Percentiles rank a stretch among this genome's conserved stretches.
Conservation (phyloP, 1,139 yeast species). For the Magnusiomyces paraingens region DNA sequence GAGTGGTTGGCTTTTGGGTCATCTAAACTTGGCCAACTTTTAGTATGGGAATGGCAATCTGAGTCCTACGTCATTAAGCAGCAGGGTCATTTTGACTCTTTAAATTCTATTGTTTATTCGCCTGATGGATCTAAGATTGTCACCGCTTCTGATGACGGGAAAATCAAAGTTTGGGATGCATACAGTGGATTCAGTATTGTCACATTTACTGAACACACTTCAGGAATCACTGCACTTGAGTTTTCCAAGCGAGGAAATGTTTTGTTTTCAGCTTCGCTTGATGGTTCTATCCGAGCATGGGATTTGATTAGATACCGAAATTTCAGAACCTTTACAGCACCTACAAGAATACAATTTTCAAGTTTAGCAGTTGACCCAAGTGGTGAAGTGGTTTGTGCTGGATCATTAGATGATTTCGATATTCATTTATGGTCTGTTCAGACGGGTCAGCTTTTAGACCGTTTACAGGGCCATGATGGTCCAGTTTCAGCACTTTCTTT, state of each 20-base stretch:
- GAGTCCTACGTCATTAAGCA: constrained; percentile 92
- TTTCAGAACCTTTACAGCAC: constrained; percentile 88
- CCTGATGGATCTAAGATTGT: constrained; percentile 93
- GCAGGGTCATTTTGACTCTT: constrained; percentile 93
- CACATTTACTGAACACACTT: constrained; percentile 85
- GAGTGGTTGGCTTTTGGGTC: constrained; percentile 99
- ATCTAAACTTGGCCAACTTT: constrained; percentile 78
- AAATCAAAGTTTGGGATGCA: constrained; percentile 93
- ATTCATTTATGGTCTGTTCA: constrained; percentile 97
- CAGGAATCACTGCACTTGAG: constrained; percentile 81
- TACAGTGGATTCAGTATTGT: constrained; percentile 87
- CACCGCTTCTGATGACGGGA: constrained; percentile 96
- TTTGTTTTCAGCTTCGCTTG: constrained; percentile 81
- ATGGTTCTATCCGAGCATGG: constrained; percentile 98
- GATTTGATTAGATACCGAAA: constrained; percentile 89
- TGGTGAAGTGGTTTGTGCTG: constrained; percentile 95
- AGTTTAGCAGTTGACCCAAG: constrained; percentile 94
- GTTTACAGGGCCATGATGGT: constrained; percentile 89
- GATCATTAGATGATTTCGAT: constrained; percentile 83
- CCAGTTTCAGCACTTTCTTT: constrained; percentile 87
- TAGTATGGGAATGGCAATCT: constrained; percentile 98
- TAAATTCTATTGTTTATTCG: constrained; percentile 77
- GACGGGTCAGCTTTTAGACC: constrained; percentile 83
- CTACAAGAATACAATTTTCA: constrained; percentile 79
- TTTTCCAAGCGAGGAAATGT: constrained; percentile 89